Percentiles rank a stretch among this genome's conserved stretches.
These are phyloP conservation scores for Suhomyces xylopsoci DNA, from an alignment of 805 yeast species.

Conservation along the genomic window DNA sequence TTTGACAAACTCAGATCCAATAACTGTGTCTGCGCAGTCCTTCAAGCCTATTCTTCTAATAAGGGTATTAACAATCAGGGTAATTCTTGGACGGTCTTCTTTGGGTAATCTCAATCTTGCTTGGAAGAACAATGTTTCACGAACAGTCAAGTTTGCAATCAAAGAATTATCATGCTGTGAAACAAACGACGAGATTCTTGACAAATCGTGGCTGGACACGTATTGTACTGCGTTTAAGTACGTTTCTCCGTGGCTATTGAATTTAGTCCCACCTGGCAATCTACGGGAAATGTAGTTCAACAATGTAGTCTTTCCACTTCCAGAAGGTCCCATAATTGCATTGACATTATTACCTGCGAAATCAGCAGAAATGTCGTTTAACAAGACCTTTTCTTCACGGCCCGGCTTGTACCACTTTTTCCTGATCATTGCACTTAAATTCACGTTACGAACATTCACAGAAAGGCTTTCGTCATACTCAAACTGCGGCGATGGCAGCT, in stretches of 20 bases:
- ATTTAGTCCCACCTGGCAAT: slow-evolving; percentile 12
- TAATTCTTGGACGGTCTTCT: slow-evolving; percentile 15
- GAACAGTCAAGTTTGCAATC: slow-evolving; percentile 21
- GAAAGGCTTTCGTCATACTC: not conserved
- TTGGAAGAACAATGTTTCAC: slow-evolving; percentile 25
- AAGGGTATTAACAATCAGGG: slow-evolving; percentile 13
- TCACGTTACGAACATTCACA: slow-evolving; percentile 6
- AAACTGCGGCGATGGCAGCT: not conserved
- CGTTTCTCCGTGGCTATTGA: slow-evolving; percentile 13
- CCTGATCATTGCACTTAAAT: not conserved
- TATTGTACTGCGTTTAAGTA: slow-evolving; percentile 13
- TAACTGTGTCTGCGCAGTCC: slow-evolving; percentile 27
- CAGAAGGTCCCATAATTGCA: slow-evolving; percentile 47
- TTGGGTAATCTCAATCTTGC: slow-evolving; percentile 22
- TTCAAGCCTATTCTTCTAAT: slow-evolving; percentile 21
- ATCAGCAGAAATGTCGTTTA: slow-evolving; percentile 28
- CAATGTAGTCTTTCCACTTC: slow-evolving; percentile 44
- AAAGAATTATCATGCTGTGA: slow-evolving; percentile 24
- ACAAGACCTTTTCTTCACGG: slow-evolving; percentile 11
- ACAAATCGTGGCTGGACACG: slow-evolving; percentile 13
- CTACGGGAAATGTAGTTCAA: slow-evolving; percentile 30
- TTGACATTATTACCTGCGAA: slow-evolving; percentile 34
- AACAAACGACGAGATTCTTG: slow-evolving; percentile 22
- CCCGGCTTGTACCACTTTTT: not conserved
- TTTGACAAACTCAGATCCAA: slow-evolving; percentile 20